These are phyloP conservation scores for Acacia confusa DNA, from an alignment of 306 rosid genomes.

Conservation along the genomic window DNA sequence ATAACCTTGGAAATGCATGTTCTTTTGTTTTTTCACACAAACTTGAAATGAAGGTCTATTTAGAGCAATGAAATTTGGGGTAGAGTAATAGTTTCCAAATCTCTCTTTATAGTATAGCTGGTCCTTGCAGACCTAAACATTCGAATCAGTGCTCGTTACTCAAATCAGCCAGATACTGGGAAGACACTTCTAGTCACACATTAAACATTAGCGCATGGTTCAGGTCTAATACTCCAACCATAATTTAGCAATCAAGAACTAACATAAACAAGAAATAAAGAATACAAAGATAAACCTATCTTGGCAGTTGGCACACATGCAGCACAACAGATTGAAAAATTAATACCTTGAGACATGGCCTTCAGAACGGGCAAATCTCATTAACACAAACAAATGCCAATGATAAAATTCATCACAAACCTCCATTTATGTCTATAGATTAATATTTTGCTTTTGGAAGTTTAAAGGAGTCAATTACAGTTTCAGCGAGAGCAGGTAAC, in stretches of 20 bases:
- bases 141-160: not conserved
- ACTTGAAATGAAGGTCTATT: not conserved
- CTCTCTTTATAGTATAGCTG: not conserved
- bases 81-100: not conserved
- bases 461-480: not conserved
- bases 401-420: not conserved
- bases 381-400: not conserved
- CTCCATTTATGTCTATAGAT: not conserved
- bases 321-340: not conserved
- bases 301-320: not conserved
- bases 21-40: not conserved
- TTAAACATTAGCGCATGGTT: not conserved
- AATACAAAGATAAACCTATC: not conserved
- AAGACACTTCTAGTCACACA: not conserved
- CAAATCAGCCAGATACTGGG: not conserved
- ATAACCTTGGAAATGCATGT: slow-evolving; percentile 2
- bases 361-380: not conserved
- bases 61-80: not conserved
- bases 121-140: not conserved
- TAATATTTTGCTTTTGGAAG: not conserved
- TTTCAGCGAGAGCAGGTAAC: not conserved
- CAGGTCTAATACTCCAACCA: slow-evolving; percentile 7
- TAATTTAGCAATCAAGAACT: not conserved
- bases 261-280: not conserved
- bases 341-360: not conserved